Evolutionary conservation across 164 flowering plant genomes (phyloP).

Genomic region (Brasenia schreberi): DNA sequence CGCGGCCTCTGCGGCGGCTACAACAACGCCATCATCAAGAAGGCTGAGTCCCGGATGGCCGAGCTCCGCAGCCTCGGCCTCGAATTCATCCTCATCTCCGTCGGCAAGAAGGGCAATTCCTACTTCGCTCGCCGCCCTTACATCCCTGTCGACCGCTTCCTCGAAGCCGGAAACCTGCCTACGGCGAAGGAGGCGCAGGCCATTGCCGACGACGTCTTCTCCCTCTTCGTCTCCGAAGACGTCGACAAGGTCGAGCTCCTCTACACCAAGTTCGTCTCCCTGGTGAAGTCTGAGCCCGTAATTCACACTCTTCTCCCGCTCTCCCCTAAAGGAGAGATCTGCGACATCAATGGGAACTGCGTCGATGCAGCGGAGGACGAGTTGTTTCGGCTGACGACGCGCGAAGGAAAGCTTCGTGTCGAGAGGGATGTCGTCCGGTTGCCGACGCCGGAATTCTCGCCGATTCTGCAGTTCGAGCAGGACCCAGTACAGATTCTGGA

Average conservation of each 20-base stretch:
- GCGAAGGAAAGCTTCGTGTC: conserved; percentile 66
- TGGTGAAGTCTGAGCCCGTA: conserved; percentile 66
- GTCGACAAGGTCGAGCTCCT: conserved; percentile 89
- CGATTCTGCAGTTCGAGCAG: conserved; percentile 72
- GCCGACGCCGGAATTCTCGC: conserved; percentile 21
- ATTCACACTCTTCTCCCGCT: conserved; percentile 74
- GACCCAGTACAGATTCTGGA: conserved; percentile 95
- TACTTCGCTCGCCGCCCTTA: conserved; percentile 40
- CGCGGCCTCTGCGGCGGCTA: conserved; percentile 85
- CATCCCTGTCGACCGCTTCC: conserved; percentile 39
- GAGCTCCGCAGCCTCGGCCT: conserved; percentile 55
- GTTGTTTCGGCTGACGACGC: conserved; percentile 66
- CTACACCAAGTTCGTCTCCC: conserved; percentile 69
- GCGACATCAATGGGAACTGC: conserved; percentile 54
- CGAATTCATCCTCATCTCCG: conserved; percentile 45
- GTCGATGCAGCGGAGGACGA: conserved; percentile 75
- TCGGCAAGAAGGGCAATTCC: conserved; percentile 73
- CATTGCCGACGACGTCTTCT: conserved; percentile 73
- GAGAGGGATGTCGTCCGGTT: conserved; percentile 35
- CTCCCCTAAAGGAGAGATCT: conserved; percentile 45
- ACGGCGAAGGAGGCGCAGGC: conserved; percentile 83
- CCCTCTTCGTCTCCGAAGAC: conserved; percentile 72
- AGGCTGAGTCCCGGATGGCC: conserved; percentile 43
- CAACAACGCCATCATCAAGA: conserved; percentile 45
- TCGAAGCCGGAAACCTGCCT: conserved; percentile 47